These are phyloP conservation scores for Yamadazyma paraphyllophila DNA, from an alignment of 805 yeast genomes.

Conservation along the genomic window DNA sequence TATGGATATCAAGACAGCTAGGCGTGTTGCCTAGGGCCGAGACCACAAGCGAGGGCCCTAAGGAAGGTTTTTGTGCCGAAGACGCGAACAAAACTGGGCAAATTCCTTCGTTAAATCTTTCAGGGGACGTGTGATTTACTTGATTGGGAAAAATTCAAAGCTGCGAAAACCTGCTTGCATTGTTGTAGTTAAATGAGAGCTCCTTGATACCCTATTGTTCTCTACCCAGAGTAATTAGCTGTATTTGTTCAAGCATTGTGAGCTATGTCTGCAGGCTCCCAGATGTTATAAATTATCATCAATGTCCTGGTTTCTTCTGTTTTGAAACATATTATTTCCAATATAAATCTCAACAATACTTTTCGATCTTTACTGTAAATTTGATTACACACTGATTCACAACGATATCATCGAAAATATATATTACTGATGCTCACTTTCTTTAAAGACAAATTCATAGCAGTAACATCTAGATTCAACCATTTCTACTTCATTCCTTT, in stretches of 20 bases:
- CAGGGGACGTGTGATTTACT: constrained; percentile 3
- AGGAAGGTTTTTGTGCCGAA: not conserved
- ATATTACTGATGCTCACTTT: constrained; percentile 4
- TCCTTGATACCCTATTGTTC: constrained; percentile 3
- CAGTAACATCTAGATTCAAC: constrained; percentile 21
- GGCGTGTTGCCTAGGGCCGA: not conserved
- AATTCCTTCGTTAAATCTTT: constrained; percentile 2
- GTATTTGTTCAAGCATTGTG: not conserved
- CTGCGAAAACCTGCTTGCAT: constrained; percentile 3
- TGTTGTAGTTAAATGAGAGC: not conserved
- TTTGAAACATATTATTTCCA: not conserved
- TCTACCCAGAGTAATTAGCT: not conserved
- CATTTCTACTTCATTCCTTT: constrained; percentile 25
- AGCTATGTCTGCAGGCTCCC: not conserved
- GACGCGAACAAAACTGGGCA: constrained; percentile 2
- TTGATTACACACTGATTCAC: not conserved
- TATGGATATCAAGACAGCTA: not conserved
- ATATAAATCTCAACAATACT: not conserved
- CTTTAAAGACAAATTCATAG: constrained; percentile 11
- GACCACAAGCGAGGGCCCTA: not conserved
- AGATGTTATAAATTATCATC: constrained; percentile 1
- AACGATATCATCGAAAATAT: not conserved
- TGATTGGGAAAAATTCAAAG: constrained; percentile 1
- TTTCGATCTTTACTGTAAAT: not conserved
- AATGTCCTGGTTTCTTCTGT: not conserved